Conservation (phyloP, 23 red algal genomes). For the Gracilaria vermiculophylla region DNA sequence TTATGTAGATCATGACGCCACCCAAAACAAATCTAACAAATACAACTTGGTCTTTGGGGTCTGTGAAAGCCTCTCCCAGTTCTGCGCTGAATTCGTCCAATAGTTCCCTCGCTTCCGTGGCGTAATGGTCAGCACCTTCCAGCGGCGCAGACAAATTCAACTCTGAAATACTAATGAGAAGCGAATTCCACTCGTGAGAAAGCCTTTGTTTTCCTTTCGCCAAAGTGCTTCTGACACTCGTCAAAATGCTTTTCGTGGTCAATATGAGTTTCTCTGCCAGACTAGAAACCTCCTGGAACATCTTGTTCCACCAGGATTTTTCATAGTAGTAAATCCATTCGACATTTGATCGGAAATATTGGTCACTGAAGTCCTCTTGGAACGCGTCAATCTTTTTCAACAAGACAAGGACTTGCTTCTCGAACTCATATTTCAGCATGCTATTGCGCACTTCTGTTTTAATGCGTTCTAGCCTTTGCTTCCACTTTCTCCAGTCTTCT, state of each 20-base stretch:
- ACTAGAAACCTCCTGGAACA: neutral
- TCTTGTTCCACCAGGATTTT: neutral
- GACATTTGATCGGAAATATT: neutral
- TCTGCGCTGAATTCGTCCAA: too few species aligned
- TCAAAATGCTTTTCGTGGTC: neutral
- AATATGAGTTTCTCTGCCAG: too few species aligned
- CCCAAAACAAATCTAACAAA: too few species aligned
- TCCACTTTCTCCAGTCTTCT: constrained; percentile 14
- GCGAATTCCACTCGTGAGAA: neutral
- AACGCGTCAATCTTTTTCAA: neutral
- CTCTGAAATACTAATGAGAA: neutral
- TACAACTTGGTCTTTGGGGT: too few species aligned
- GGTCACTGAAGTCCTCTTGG: neutral
- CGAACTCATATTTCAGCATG: neutral
- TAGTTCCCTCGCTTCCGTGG: too few species aligned
- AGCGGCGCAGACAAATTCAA: too few species aligned
- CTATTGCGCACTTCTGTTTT: neutral
- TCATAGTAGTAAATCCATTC: neutral
- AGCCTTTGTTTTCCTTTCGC: neutral
- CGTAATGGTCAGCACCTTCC: too few species aligned
- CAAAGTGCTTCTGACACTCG: neutral
- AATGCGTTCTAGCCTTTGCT: neutral
- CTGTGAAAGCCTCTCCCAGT: too few species aligned
- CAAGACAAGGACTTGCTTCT: neutral
- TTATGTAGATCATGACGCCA: too few species aligned